Base-by-base conservation (phyloP, 2,329 filamentous ascomycete species). In the Aureobasidium sp. region DNA sequence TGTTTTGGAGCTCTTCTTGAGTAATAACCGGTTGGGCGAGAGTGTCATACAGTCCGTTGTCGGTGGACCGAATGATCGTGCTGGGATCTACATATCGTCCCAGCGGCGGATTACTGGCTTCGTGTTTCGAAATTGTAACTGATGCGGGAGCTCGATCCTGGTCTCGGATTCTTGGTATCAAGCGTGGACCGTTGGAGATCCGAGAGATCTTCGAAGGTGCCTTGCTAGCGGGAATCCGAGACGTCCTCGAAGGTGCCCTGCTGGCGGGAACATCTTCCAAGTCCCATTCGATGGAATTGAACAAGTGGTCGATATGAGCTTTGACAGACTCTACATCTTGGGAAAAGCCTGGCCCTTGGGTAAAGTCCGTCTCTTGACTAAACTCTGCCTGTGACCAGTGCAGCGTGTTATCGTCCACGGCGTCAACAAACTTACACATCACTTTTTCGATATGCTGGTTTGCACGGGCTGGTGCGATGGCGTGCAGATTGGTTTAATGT, bases 101-200 rank as follows among this genome's bases (percentile, higher is more conserved):
- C n/a, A 42, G 38, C 1, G n/a, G 8, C 3, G 19, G 3, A 4
- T 42, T 42, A 19, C 10, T 42, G 38, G 19, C 5, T 17, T 4
- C n/a, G 4, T 42, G 38, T 1, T 11, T 11, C 8, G 9, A 21
- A 42, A 11, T 2, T 21, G 38, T 4, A 19, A 8, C 10, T 21
- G 19, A 3, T 21, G n/a, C 38, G 2, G 10, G 38, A 42, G n/a
- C n/a, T 19, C 62, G 42, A 69, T 62, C 45, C 64, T 70, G 54
- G 54, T 49, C 11, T 67, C 69, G 11, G 68, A 72, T 45, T 64
- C 66, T 23, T 62, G 70, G 35, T 67, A 71, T 67, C 69, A 71
- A 57, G 66, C 66, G 42, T 67, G 60, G 31, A 60, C 62, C 42
- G 61, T 38, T 25, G 37, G 19, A 37, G 4, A 45, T 27, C 9